A percentile compares a stretch with the other conserved stretches of the same genome.
phyloP scores from a whole-genome alignment of 768 basidiomycete species.

The Amanita polypyramis region DNA sequence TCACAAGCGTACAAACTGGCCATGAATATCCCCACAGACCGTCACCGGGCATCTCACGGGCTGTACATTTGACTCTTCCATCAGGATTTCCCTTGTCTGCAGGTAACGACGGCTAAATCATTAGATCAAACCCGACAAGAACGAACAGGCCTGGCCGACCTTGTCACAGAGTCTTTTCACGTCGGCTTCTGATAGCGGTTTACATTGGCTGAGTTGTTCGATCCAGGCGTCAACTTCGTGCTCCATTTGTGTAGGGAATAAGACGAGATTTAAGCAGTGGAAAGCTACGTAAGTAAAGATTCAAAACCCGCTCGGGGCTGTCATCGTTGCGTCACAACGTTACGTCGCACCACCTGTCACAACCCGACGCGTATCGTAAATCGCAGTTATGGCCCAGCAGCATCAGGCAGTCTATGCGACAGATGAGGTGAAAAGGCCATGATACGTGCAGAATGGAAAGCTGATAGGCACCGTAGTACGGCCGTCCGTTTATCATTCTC shows the following conservation, averaged over 20 bases:
- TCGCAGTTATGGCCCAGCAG: slow-evolving; percentile 20
- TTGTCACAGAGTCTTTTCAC: slow-evolving; percentile 99
- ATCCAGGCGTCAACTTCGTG: slow-evolving; percentile 96
- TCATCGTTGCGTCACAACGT: slow-evolving; percentile 12
- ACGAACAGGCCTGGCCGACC: slow-evolving; percentile 33
- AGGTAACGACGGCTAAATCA: slow-evolving; percentile 10
- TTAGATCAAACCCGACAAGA: slow-evolving; percentile 14
- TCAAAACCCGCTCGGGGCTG: slow-evolving; percentile 17
- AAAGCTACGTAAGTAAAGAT: slow-evolving; percentile 22
- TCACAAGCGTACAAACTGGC: slow-evolving; percentile 84
- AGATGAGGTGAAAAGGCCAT: slow-evolving; percentile 50
- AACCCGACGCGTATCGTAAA: slow-evolving; percentile 20
- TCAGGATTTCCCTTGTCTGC: slow-evolving; percentile 94
- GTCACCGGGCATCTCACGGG: slow-evolving; percentile 98
- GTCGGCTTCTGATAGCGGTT: slow-evolving; percentile 89
- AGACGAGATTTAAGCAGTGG: slow-evolving; percentile 19
- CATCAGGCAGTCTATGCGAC: slow-evolving; percentile 74
- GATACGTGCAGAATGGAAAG: background rate
- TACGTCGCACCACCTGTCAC: slow-evolving; percentile 22
- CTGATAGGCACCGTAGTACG: slow-evolving; percentile 47
- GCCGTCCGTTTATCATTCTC: slow-evolving; percentile 95
- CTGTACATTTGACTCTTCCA: slow-evolving; percentile 99
- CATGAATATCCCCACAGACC: slow-evolving; percentile 99
- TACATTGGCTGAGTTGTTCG: slow-evolving; percentile 92
- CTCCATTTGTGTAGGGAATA: slow-evolving; percentile 33